phyloP scores from a whole-genome alignment of 2,329 filamentous ascomycete species.

The Xylaria sp. region DNA sequence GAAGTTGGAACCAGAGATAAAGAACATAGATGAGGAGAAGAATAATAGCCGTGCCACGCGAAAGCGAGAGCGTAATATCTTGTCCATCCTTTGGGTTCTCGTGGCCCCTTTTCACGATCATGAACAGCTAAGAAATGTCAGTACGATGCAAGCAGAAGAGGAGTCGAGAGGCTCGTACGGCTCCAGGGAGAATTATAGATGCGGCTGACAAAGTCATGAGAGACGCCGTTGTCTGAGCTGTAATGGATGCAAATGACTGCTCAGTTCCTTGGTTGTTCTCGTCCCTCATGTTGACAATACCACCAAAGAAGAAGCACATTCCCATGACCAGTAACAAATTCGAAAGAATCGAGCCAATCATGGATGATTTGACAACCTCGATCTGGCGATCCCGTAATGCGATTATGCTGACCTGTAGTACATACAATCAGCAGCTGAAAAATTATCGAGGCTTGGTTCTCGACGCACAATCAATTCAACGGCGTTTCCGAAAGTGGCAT shows the following conservation, averaged over 20 bases:
- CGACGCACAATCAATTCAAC: slow-evolving; percentile 77
- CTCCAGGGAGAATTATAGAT: slow-evolving; percentile 81
- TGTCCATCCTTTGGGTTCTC: slow-evolving; percentile 53
- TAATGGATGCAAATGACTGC: slow-evolving; percentile 78
- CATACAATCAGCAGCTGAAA: slow-evolving; percentile 30
- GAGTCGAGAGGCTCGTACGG: slow-evolving; percentile 54
- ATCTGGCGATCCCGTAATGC: slow-evolving; percentile 87
- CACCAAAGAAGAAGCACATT: slow-evolving; percentile 82
- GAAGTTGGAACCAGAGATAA: slow-evolving; percentile 82
- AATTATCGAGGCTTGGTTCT: slow-evolving; percentile 23
- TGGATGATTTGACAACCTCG: slow-evolving; percentile 95
- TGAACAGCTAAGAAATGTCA: slow-evolving; percentile 65
- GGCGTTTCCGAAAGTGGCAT: slow-evolving; percentile 82
- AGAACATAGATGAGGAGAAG: slow-evolving; percentile 78
- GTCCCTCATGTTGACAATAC: slow-evolving; percentile 69
- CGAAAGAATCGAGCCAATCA: slow-evolving; percentile 95
- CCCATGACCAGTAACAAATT: slow-evolving; percentile 90
- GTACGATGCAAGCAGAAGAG: background rate
- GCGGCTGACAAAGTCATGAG: slow-evolving; percentile 80
- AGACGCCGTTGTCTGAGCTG: slow-evolving; percentile 80
- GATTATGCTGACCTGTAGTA: slow-evolving; percentile 83
- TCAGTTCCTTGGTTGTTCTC: slow-evolving; percentile 68
- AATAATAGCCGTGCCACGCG: slow-evolving; percentile 79
- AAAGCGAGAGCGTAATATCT: slow-evolving; percentile 74
- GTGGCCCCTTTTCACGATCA: slow-evolving; percentile 61